A percentile compares a stretch with the other conserved stretches of the same genome.
phyloP scores from a whole-genome alignment of 164 flowering plant genomes.

The Nymphaea thermarum region DNA sequence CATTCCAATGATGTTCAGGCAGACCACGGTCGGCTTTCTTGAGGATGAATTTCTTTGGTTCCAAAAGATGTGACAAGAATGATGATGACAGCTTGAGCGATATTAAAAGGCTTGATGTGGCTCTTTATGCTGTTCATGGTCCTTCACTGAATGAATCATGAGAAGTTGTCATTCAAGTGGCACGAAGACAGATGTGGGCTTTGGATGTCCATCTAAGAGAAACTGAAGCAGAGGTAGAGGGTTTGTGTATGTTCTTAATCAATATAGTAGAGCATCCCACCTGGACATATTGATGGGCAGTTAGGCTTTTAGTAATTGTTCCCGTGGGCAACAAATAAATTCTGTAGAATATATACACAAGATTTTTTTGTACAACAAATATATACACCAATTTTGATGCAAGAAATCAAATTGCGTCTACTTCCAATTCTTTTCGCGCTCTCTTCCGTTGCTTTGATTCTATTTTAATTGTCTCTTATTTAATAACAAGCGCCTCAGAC shows the following conservation, averaged over 20 bases:
- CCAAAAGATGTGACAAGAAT: background rate
- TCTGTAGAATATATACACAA: background rate
- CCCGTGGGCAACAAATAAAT: too few species aligned
- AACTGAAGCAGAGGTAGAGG: background rate
- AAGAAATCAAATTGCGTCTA: background rate
- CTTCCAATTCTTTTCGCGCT: too few species aligned
- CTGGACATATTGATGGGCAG: background rate
- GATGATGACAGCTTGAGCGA: background rate
- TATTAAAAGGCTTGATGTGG: background rate
- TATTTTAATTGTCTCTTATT: too few species aligned
- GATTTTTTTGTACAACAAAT: too few species aligned
- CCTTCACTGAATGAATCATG: background rate
- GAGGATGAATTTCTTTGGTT: background rate
- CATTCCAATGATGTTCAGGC: background rate
- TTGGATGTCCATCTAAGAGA: background rate
- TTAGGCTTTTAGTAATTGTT: background rate
- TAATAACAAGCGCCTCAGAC: too few species aligned
- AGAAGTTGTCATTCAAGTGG: background rate
- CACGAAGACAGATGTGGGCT: background rate
- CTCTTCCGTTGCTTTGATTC: too few species aligned
- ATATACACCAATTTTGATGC: background rate
- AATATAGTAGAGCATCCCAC: background rate
- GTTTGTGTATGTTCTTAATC: background rate
- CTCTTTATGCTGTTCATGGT: background rate
- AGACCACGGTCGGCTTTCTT: background rate